Evolutionary conservation across 2,329 filamentous ascomycete species (phyloP).

Genomic region (Zasmidium cellare): DNA sequence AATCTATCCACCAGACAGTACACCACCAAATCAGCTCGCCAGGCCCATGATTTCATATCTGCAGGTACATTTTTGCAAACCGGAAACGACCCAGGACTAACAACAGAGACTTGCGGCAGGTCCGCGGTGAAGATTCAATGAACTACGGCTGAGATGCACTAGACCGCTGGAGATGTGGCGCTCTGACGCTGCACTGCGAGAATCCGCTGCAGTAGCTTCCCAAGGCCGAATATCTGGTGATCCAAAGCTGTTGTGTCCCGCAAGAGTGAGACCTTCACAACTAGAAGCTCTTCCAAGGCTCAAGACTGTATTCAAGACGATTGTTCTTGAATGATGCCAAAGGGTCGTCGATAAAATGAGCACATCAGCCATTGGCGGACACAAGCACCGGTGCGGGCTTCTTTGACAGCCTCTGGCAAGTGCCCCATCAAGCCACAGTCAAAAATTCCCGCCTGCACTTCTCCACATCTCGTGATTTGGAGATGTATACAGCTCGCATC

Average conservation of each 20-base stretch:
- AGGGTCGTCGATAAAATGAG: not conserved
- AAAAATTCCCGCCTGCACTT: not conserved
- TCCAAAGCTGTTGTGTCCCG: not conserved
- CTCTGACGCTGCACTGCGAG: slow-evolving; percentile 6
- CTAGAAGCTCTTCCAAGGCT: too few relatives aligned
- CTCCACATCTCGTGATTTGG: slow-evolving; percentile 1
- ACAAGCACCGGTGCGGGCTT: not conserved
- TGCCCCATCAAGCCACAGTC: not conserved
- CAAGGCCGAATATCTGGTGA: not conserved
- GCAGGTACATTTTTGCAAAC: not conserved
- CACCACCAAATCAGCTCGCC: not conserved
- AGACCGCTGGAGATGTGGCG: slow-evolving; percentile 1
- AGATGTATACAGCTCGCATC: not conserved
- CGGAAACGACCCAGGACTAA: too few relatives aligned
- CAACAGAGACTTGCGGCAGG: too few relatives aligned
- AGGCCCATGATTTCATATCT: not conserved
- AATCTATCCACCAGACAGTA: not conserved
- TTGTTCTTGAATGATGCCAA: not conserved
- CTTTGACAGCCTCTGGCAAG: not conserved
- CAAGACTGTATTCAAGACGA: not conserved
- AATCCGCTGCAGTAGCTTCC: slow-evolving; percentile 7
- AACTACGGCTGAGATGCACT: not conserved
- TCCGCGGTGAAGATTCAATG: not conserved
- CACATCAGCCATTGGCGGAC: not conserved
- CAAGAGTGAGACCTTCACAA: not conserved